phyloP scores from a whole-genome alignment of 148 eudicot species.

The Fagopyrum esculentum region DNA sequence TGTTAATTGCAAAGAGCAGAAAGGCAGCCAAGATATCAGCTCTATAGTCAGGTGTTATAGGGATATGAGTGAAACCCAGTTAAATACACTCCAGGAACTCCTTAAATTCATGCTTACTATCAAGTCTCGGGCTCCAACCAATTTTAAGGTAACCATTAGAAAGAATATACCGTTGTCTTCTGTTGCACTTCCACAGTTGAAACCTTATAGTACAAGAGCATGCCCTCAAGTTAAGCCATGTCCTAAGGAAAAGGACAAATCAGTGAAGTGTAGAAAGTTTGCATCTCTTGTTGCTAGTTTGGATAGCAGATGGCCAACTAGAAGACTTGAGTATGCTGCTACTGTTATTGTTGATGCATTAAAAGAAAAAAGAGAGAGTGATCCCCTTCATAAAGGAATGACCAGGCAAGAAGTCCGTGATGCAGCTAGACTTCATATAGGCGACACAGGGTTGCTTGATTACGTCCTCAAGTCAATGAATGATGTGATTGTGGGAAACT shows the following conservation, averaged over 20 bases:
- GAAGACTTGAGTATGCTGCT: slow-evolving; percentile 70
- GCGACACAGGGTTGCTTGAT: slow-evolving; percentile 89
- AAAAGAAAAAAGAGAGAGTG: slow-evolving; percentile 40
- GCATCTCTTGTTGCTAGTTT: slow-evolving; percentile 43
- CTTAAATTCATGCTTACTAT: slow-evolving; percentile 57
- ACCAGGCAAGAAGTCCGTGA: slow-evolving; percentile 85
- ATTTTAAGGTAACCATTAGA: not conserved
- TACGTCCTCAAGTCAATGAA: slow-evolving; percentile 79
- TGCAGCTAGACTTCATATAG: slow-evolving; percentile 72
- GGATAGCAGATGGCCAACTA: slow-evolving; percentile 76
- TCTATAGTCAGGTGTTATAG: slow-evolving; percentile 43
- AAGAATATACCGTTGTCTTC: not conserved
- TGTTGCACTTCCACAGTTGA: not conserved
- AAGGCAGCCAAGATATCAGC: slow-evolving; percentile 22
- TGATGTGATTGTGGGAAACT: slow-evolving; percentile 57
- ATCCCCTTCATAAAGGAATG: slow-evolving; percentile 36
- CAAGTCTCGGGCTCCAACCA: slow-evolving; percentile 27
- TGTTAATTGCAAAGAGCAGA: slow-evolving; percentile 15
- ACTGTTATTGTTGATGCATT: slow-evolving; percentile 63
- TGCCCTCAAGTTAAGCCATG: not conserved
- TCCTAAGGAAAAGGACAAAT: slow-evolving; percentile 25
- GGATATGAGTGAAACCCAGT: slow-evolving; percentile 43
- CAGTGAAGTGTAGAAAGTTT: slow-evolving; percentile 42
- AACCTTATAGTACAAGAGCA: not conserved
- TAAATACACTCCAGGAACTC: slow-evolving; percentile 59